Base-by-base conservation (phyloP, 768 basidiomycete species). In the Porpolomopsis calyptriformis region DNA sequence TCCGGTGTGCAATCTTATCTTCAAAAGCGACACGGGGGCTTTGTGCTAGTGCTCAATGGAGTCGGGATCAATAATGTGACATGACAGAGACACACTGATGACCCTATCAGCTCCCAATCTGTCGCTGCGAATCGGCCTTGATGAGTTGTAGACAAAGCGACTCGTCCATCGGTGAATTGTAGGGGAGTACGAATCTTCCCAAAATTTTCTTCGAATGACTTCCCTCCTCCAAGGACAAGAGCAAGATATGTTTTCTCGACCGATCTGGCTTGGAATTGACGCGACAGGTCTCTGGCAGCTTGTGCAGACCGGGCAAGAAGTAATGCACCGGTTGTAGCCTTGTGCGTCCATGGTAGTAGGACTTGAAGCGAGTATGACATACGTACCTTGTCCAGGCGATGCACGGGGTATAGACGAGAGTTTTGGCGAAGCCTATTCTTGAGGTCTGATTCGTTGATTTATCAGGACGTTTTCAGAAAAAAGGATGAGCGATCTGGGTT, bases 351-450 rank as follows among this genome's bases (percentile, higher is more conserved):
- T 19, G 25, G 36, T 6, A 10, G 45, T 31, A 9, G 34, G 25
- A 12, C 45, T 33, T 29, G 31, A 31, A 34, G 31, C 4, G 34
- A 12, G 6, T 36, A 19, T n/a, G 18, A 26, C 41, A 24, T 12
- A 51, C 57, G 12, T 20, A 77, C 82, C 66, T 79, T 80, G 64
- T 84, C 82, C 4, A 85, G 68, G 11, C 82, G 72, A 55, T 85
- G 82, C 18, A 83, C 72, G 4, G 74, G 64, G 44, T 65, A 64
- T 5, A 74, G 78, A n/a, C 59, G 48, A 20, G 46, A 52, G 12
- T 56, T 52, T 40, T 73, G 54, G 11, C 55, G 51, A 40, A 74
- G 46, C 19, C 53, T 39, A 27, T 58, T 54, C 29, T 62, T 49
- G 39, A 69, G 58, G 63, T 52, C 51, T 52, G 26, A 19, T 34